Evolutionary conservation across 345 rosid species (phyloP).

Genomic region (Salix exigua): DNA sequence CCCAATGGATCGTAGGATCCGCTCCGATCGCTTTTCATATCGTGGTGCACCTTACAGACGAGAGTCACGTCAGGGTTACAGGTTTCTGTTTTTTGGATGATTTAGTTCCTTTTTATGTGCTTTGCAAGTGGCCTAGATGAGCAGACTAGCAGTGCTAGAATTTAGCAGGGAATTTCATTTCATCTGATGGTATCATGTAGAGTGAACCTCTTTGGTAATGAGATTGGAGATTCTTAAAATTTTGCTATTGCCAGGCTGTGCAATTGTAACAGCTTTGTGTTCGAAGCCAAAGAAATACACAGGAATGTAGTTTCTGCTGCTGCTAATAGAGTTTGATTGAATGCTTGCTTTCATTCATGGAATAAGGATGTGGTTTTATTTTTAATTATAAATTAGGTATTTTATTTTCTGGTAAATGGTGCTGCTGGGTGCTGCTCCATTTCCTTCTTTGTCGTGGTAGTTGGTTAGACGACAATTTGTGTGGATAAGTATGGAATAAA

Average conservation of each 20-base stretch:
- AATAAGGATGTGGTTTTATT: background rate
- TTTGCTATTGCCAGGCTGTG: background rate
- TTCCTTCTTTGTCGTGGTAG: too few species aligned
- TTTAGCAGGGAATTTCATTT: constrained; percentile 1
- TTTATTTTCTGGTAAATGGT: background rate
- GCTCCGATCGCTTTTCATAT: constrained; percentile 72
- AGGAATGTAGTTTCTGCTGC: background rate
- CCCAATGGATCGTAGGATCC: constrained; percentile 85
- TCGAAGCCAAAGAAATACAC: too few species aligned
- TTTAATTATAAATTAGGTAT: background rate
- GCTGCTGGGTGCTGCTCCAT: too few species aligned
- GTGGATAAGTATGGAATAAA: too few species aligned
- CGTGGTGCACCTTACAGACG: constrained; percentile 87
- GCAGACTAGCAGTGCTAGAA: background rate
- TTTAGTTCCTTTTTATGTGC: constrained; percentile 14
- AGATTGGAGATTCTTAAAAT: background rate
- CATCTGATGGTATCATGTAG: background rate
- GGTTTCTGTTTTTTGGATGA: constrained; percentile 45
- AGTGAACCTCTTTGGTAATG: background rate
- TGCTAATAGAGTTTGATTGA: background rate
- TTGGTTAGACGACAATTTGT: too few species aligned
- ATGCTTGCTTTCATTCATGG: background rate
- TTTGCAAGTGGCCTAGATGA: constrained; percentile 7
- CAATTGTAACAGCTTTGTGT: background rate
- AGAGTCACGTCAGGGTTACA: constrained; percentile 79